phyloP scores from a whole-genome alignment of 805 yeast species.

The Barnettozyma wickerhamii region DNA sequence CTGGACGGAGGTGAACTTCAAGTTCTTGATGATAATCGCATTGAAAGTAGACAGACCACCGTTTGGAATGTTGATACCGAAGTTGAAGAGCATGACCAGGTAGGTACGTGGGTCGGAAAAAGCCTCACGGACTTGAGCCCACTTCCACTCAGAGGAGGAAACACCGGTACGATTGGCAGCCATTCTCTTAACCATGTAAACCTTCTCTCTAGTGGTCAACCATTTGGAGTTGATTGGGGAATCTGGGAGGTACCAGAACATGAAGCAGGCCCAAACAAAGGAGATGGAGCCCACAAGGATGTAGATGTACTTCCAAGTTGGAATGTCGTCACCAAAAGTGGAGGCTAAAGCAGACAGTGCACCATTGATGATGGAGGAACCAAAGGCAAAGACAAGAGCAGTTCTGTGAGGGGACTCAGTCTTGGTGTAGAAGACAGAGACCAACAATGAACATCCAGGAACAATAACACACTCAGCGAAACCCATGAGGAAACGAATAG shows the following conservation, averaged over 20 bases:
- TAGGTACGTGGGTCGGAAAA: conserved; percentile 37
- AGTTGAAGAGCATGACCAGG: conserved; percentile 28
- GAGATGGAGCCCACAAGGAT: conserved; percentile 48
- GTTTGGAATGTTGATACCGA: conserved; percentile 30
- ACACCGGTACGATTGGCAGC: conserved; percentile 41
- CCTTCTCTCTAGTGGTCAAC: conserved; percentile 39
- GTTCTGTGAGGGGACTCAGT: conserved; percentile 40
- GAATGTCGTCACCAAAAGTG: conserved; percentile 28
- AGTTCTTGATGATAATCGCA: conserved; percentile 24
- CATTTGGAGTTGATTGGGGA: conserved; percentile 42
- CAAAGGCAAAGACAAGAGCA: conserved; percentile 40
- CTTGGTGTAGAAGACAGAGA: conserved; percentile 37
- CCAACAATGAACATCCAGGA: conserved; percentile 37
- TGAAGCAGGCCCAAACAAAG: conserved; percentile 28
- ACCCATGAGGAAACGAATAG: conserved; percentile 43
- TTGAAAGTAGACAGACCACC: conserved; percentile 31
- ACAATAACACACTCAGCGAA: conserved; percentile 36
- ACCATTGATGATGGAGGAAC: conserved; percentile 23
- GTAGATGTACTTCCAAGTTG: conserved; percentile 48
- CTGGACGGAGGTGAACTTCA: conserved; percentile 22
- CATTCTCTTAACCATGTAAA: conserved; percentile 37
- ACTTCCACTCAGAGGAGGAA: conserved; percentile 35
- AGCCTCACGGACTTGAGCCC: conserved; percentile 40
- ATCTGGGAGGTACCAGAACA: conserved; percentile 39
- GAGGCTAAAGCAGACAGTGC: conserved; percentile 42